Evolutionary conservation across 345 rosid species (phyloP).

Genomic region (Kandelia obovata): DNA sequence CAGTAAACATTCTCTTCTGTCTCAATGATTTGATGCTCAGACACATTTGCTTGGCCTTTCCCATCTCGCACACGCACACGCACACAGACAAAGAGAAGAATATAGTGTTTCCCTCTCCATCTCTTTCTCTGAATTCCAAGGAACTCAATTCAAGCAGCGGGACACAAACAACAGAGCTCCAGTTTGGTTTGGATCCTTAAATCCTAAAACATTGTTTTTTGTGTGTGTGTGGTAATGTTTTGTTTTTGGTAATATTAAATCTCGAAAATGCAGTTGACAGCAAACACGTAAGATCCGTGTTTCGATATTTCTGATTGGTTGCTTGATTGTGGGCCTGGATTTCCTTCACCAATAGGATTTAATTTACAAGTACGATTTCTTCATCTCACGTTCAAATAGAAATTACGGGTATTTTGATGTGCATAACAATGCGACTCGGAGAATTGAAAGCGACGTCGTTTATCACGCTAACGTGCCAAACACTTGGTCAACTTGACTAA

Average conservation of each 20-base stretch:
- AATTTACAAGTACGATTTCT: neutral
- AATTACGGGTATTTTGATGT: neutral
- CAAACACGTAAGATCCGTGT: conserved; percentile 1
- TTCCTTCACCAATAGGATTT: conserved; percentile 8
- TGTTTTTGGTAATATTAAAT: no score
- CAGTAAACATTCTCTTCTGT: no score
- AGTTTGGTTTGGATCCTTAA: neutral
- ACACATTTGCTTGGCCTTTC: conserved; percentile 24
- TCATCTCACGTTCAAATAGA: neutral
- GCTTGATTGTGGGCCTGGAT: neutral
- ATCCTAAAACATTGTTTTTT: neutral
- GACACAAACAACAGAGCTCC: neutral
- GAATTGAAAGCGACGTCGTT: no score
- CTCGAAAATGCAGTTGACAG: no score
- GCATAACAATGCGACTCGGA: no score
- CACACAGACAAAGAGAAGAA: no score
- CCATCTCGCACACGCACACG: conserved; percentile 14
- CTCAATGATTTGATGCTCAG: no score
- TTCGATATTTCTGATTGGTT: conserved; percentile 17
- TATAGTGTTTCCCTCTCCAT: no score
- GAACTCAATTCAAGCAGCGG: neutral
- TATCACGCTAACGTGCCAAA: no score
- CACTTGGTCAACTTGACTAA: no score
- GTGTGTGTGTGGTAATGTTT: no score
- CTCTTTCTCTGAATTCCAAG: no score